Evolutionary conservation across 768 basidiomycete species (phyloP), one percentile per base, ranked within the genome.

Genomic region (Podaxis carcinomalis): DNA sequence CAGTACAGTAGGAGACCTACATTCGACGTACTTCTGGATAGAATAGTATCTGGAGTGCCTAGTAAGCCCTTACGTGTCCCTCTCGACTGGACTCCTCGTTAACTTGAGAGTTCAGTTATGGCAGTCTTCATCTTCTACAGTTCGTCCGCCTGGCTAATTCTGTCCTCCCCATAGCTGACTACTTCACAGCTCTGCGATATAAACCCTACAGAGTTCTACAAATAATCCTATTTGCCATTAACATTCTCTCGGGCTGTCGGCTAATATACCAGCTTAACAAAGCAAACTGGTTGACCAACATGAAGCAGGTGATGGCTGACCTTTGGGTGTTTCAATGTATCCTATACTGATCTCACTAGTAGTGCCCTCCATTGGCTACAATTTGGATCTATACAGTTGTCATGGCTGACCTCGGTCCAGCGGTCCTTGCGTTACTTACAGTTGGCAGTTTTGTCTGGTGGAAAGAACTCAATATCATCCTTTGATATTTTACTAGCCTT

Each of bases 281-380:
- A 39, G 85, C 82, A n/a, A 82, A 83, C 5, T 92, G 89, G 86
- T 66, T 81, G 39, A 79, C 80, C 36, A 88, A 88, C 66, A 91
- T 93, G 78, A 81, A 80, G 50, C 90, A 93, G 82, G 92, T 91
- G 57, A 44, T 47, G 28, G 50, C 50, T 51, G 63, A 3, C 39
- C 2, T 57, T 39, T 46, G 13, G 56, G 42, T 19, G 19, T 27
- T 36, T 39, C 35, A 21, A 37, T 39, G n/a, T 42, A 6, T 28
- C 21, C 49, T 10, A 14, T 47, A 35, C 39, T 61, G 1, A 11
- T 19, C n/a, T 40, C 50, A 37, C 28, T 27, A 19, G 11, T 44
- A 93, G 92, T 82, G 82, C 60, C 92, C 92, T 11, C 89, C 92
- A 10, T 73, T 93, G 57, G 86, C 86, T 2, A 92, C 91, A 0